A percentile compares a stretch with the other conserved stretches of the same genome.
These are phyloP conservation scores for Umbilicus rupestris DNA, from an alignment of 164 flowering plant species.

Conservation along the genomic window DNA sequence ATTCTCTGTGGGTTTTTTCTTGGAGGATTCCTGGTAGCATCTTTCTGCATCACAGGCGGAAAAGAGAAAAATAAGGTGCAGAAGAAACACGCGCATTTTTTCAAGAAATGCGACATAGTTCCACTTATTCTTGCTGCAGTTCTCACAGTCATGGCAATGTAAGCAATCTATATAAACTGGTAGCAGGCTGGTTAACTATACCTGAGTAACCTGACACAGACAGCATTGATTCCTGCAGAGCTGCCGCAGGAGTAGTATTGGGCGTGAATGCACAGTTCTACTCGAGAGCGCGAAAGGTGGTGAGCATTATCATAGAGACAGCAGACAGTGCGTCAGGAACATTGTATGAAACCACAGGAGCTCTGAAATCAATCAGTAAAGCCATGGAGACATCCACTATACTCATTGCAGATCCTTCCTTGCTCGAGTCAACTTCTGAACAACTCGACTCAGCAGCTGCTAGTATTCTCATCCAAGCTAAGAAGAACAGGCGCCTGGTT, in stretches of 20 bases:
- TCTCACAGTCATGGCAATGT: conserved; percentile 62
- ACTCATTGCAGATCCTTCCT: conserved; percentile 22
- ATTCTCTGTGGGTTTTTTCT: conserved; percentile 49
- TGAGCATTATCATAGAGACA: conserved; percentile 48
- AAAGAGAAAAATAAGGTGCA: conserved; percentile 14
- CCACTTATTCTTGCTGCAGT: conserved; percentile 30
- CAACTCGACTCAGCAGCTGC: conserved; percentile 45
- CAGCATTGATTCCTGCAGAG: conserved; percentile 28
- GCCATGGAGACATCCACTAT: conserved; percentile 21
- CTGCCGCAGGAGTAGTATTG: conserved; percentile 50
- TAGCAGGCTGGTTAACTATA: background rate
- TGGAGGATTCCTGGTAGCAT: conserved; percentile 32
- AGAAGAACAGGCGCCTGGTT: conserved; percentile 42
- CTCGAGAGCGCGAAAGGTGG: conserved; percentile 48
- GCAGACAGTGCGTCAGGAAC: conserved; percentile 64
- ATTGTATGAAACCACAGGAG: conserved; percentile 55
- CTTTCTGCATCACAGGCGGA: conserved; percentile 14
- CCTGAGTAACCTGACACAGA: background rate
- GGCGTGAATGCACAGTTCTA: conserved; percentile 61
- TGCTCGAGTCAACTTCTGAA: conserved; percentile 42
- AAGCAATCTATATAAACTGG: conserved; percentile 18
- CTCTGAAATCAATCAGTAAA: conserved; percentile 41
- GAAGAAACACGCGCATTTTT: conserved; percentile 25
- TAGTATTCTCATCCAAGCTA: conserved; percentile 44
- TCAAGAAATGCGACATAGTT: conserved; percentile 34